Base-by-base conservation (phyloP, 257 asterid species). In the Solanum habrochaites region DNA sequence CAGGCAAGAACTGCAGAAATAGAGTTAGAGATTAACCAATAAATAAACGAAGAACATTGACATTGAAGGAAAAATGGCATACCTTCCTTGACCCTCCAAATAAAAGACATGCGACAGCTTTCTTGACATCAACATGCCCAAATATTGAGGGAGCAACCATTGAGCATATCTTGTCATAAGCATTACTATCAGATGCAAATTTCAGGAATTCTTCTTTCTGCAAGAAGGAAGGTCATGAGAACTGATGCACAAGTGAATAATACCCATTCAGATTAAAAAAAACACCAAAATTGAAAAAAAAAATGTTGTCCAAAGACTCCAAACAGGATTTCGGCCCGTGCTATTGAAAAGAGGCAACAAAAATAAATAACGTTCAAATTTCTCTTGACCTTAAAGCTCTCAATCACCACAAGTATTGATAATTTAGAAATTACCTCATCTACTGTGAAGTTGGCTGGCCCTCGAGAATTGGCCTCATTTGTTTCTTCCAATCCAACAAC, bases 11-110 rank as follows among this genome's bases (percentile, higher is more conserved):
- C 99, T 96, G 93, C 87, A 89, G 69, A 72, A 80, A 83, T 88
- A 85, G 85, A 83, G 45, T 88, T 74, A 82, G 82, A n/a, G 20
- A 8, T 56, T 83, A 73, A 10, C 66, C 35, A 81, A 47, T 69
- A 23, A 70, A 83, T 80, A 87, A 88, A 20, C 43, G 29, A 60
- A 83, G 71, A 85, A 40, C 83, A 86, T 77, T n/a, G 78, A 43
- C 52, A 70, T 45, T 82, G 64, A 86, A 60, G 69, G 64, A 64
- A 56, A 47, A 27, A 75, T 71, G 72, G 11, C 85, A 82, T 89
- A 97, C 99, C 98, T 97, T 97, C 88, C 99, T 92, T 9, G 99
- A 96, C 82, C 99, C 99, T 90, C 99, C 99, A 90, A 97, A 96
- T 89, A 97, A 77, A 92, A 96, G 99, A 92, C 99, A 96, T 58